phyloP scores from a whole-genome alignment of 257 asterid species.

The Leptodermis oblonga region DNA sequence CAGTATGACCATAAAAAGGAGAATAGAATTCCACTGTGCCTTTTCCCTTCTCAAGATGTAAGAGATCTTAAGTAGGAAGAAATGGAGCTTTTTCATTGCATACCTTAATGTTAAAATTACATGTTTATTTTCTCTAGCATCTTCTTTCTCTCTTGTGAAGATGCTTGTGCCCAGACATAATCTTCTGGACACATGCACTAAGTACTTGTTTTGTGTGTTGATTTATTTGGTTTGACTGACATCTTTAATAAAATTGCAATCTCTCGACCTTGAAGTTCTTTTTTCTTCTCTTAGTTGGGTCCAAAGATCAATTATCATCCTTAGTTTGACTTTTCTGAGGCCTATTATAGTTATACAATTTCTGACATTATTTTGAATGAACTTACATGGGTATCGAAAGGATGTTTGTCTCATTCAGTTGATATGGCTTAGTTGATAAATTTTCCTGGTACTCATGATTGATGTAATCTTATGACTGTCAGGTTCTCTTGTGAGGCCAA shows the following conservation, averaged over 20 bases:
- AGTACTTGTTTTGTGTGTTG: neutral
- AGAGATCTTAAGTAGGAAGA: neutral
- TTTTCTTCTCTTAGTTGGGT: neutral
- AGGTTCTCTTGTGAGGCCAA: slow-evolving; percentile 99
- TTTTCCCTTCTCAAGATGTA: neutral
- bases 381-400: neutral
- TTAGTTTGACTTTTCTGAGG: neutral
- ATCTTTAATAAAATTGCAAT: neutral
- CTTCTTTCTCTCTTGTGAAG: neutral
- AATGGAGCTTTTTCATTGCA: neutral
- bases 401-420: neutral
- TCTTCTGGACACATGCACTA: neutral
- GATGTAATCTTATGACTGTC: slow-evolving; percentile 11
- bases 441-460: slow-evolving; percentile 5
- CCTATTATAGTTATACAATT: neutral
- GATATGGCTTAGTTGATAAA: slow-evolving; percentile 9
- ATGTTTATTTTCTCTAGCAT: neutral
- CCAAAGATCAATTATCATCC: neutral
- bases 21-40: neutral
- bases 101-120: no score
- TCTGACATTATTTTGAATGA: neutral
- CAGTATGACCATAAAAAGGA: neutral
- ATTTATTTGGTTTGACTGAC: neutral
- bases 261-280: neutral
- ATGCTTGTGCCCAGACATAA: neutral